Percentiles rank a stretch among this genome's conserved stretches.
phyloP scores from a whole-genome alignment of 208 protist species.

The Trypanosoma melophagium region DNA sequence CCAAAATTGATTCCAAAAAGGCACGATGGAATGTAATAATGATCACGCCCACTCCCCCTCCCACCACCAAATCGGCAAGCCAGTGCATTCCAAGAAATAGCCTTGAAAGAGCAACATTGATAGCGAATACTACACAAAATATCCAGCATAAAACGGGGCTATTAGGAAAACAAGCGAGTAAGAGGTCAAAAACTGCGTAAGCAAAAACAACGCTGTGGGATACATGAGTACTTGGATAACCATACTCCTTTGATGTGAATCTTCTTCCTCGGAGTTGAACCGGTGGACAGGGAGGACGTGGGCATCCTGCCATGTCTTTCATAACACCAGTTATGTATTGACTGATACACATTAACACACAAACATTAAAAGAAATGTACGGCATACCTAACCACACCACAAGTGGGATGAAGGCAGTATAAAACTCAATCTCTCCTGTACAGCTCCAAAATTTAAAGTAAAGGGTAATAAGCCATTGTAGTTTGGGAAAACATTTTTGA shows the following conservation, averaged over 20 bases:
- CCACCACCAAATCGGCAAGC: slow-evolving; percentile 63
- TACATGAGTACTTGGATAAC: slow-evolving; percentile 71
- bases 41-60: slow-evolving; percentile 38
- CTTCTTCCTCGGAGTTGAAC: slow-evolving; percentile 44
- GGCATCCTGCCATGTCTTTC: slow-evolving; percentile 64
- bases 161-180: slow-evolving; percentile 39
- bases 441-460: slow-evolving; percentile 71
- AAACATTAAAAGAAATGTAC: slow-evolving; percentile 32
- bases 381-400: slow-evolving; percentile 47
- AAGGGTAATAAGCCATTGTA: slow-evolving; percentile 32
- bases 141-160: slow-evolving; percentile 44
- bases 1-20: slow-evolving; percentile 42
- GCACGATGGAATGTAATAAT: slow-evolving; percentile 45
- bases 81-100: slow-evolving; percentile 81
- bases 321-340: slow-evolving; percentile 64
- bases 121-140: slow-evolving; percentile 34
- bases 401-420: slow-evolving; percentile 55
- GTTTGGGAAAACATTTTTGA: slow-evolving; percentile 33
- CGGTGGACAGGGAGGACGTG: slow-evolving; percentile 68
- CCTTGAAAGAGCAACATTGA: slow-evolving; percentile 60
- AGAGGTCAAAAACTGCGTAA: slow-evolving; percentile 47
- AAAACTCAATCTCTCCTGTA: slow-evolving; percentile 75
- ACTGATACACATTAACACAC: slow-evolving; percentile 53
- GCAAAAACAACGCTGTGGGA: slow-evolving; percentile 57
- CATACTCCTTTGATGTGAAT: slow-evolving; percentile 48